Conservation (phyloP, 1,284 basidiomycete genomes). For the Tilletiopsis washingtonensis region DNA sequence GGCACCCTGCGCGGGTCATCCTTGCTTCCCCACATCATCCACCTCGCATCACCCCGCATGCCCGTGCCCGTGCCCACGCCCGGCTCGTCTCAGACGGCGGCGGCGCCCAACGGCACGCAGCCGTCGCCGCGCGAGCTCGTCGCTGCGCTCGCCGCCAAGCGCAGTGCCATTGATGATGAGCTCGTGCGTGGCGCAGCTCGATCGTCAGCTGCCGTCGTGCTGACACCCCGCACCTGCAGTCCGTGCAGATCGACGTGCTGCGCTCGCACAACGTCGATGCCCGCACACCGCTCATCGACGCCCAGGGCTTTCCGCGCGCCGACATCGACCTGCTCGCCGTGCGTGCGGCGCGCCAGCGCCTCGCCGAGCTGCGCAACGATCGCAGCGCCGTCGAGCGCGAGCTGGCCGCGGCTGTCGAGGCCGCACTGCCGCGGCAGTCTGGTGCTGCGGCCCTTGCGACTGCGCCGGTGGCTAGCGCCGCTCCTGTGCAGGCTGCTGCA, state of each 20-base stretch:
- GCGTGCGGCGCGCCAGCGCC: constrained; percentile 19
- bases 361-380: constrained; percentile 30
- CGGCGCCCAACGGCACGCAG: no score
- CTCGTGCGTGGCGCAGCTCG: no score
- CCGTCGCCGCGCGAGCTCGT: no score
- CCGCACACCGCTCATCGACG: constrained; percentile 21
- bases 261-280: constrained; percentile 18
- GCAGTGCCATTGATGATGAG: constrained; percentile 12
- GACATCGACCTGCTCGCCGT: constrained; percentile 31
- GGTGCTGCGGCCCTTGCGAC: no score
- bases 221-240: no score
- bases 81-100: no score
- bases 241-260: constrained; percentile 16
- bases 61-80: no score
- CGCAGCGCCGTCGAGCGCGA: constrained; percentile 10
- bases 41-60: no score
- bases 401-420: not conserved
- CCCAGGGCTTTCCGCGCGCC: constrained; percentile 28
- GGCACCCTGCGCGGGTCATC: no score
- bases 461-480: not conserved
- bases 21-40: no score
- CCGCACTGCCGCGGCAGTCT: not conserved
- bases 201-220: no score
- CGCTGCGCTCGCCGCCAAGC: constrained; percentile 3
- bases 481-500: not conserved